A percentile compares a stretch with the other conserved stretches of the same genome.
Evolutionary conservation across 2,329 filamentous ascomycete genomes (phyloP).

Genomic region (Tolypocladium endophyticum): DNA sequence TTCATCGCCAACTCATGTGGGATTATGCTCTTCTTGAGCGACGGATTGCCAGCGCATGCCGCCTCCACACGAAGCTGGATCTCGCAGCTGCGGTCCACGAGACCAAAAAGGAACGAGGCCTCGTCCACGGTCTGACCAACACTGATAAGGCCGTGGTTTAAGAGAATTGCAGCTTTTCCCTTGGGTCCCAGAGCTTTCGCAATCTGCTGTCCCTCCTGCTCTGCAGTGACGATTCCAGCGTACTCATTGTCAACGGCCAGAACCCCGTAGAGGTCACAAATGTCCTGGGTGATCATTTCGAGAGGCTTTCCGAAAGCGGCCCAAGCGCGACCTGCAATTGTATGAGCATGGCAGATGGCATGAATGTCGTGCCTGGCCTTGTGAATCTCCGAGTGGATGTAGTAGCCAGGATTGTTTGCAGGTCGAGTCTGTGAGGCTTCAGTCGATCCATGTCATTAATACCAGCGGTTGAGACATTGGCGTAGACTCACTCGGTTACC

Average conservation of each 20-base stretch:
- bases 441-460: background rate
- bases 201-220: slow-evolving; percentile 55
- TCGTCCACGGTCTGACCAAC: slow-evolving; percentile 65
- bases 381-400: slow-evolving; percentile 60
- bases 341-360: slow-evolving; percentile 60
- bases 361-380: slow-evolving; percentile 54
- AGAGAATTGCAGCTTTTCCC: slow-evolving; percentile 52
- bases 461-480: background rate
- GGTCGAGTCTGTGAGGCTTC: slow-evolving; percentile 29
- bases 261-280: slow-evolving; percentile 53
- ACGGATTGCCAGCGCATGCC: slow-evolving; percentile 35
- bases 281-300: slow-evolving; percentile 62
- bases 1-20: slow-evolving; percentile 26
- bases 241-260: slow-evolving; percentile 52
- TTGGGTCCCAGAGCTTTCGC: slow-evolving; percentile 48
- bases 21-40: slow-evolving; percentile 29
- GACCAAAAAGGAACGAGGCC: slow-evolving; percentile 58
- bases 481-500: slow-evolving; percentile 38
- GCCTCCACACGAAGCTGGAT: slow-evolving; percentile 61
- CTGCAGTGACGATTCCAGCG: slow-evolving; percentile 41
- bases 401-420: slow-evolving; percentile 57
- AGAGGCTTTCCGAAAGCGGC: slow-evolving; percentile 51
- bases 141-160: slow-evolving; percentile 64
- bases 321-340: slow-evolving; percentile 57
- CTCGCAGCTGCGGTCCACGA: slow-evolving; percentile 58